Evolutionary conservation across 1,139 yeast genomes (phyloP).

Genomic region (Taiozyma sp.): DNA sequence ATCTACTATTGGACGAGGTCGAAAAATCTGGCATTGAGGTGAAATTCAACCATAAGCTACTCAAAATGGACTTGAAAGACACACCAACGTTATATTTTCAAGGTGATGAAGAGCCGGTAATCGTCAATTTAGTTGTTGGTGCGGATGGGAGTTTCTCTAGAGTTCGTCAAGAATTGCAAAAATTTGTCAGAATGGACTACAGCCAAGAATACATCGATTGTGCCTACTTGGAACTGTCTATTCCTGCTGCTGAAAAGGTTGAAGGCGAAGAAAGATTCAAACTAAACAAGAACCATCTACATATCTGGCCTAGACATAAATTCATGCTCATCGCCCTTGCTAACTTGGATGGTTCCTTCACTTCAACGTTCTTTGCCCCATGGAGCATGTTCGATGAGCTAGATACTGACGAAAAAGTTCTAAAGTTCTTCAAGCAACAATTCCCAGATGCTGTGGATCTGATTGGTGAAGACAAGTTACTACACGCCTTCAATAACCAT

Average conservation of each 20-base stretch:
- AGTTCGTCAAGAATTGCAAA: constrained; percentile 67
- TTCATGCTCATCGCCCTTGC: constrained; percentile 91
- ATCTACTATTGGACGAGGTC: constrained; percentile 58
- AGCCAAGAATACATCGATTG: constrained; percentile 79
- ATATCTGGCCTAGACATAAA: constrained; percentile 88
- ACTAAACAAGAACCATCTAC: constrained; percentile 74
- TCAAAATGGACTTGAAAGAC: constrained; percentile 30
- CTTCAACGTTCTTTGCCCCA: constrained; percentile 86
- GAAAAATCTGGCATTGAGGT: constrained; percentile 38
- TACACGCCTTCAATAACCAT: constrained; percentile 48
- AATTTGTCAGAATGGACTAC: constrained; percentile 62
- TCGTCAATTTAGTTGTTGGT: constrained; percentile 64
- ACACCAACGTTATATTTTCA: constrained; percentile 26
- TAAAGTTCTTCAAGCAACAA: constrained; percentile 49
- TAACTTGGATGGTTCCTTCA: constrained; percentile 80
- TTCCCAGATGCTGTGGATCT: constrained; percentile 74
- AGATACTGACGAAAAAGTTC: constrained; percentile 38
- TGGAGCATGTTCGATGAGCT: constrained; percentile 62
- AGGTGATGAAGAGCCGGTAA: constrained; percentile 15
- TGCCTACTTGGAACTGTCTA: constrained; percentile 75
- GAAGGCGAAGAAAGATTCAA: constrained; percentile 29
- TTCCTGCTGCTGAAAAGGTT: constrained; percentile 49
- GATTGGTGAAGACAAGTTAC: constrained; percentile 57
- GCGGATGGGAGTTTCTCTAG: constrained; percentile 86
- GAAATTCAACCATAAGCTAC: constrained; percentile 56